These are phyloP conservation scores for Cucurbita maxima DNA, from an alignment of 306 rosid genomes.

Conservation along the genomic window DNA sequence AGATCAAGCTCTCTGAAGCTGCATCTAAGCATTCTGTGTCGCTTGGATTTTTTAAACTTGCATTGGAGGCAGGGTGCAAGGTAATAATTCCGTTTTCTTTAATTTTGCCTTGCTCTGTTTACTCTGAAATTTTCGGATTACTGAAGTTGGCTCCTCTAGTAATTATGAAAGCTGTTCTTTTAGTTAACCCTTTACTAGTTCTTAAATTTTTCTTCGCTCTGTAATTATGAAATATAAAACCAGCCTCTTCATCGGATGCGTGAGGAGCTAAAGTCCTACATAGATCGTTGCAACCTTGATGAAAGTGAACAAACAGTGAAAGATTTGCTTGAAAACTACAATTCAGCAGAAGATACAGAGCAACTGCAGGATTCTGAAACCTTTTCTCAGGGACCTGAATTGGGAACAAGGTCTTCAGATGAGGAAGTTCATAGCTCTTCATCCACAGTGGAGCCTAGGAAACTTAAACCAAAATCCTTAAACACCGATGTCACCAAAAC, in stretches of 20 bases:
- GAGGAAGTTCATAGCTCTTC: conserved; percentile 53
- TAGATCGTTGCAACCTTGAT: conserved; percentile 31
- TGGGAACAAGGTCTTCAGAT: conserved; percentile 53
- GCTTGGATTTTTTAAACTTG: conserved; percentile 75
- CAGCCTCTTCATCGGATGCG: conserved; percentile 58
- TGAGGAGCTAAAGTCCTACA: conserved; percentile 50
- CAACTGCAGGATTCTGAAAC: conserved; percentile 52
- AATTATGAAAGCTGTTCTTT: neutral
- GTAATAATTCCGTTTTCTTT: conserved; percentile 15
- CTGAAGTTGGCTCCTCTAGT: neutral
- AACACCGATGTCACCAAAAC: conserved; percentile 32
- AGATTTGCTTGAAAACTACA: conserved; percentile 41
- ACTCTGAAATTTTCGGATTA: neutral
- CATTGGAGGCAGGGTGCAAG: conserved; percentile 78
- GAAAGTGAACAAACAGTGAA: conserved; percentile 39
- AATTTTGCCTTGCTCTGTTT: neutral
- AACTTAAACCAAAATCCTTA: conserved; percentile 39
- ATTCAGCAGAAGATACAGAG: conserved; percentile 22
- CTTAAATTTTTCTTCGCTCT: too few species aligned
- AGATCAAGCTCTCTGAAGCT: conserved; percentile 78
- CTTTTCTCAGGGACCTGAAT: conserved; percentile 46
- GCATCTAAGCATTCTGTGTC: conserved; percentile 62
- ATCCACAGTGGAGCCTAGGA: conserved; percentile 24
- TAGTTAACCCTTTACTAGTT: neutral
- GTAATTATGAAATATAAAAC: neutral